Evolutionary conservation across 164 flowering plant genomes (phyloP).

Genomic region (Santalum album): DNA sequence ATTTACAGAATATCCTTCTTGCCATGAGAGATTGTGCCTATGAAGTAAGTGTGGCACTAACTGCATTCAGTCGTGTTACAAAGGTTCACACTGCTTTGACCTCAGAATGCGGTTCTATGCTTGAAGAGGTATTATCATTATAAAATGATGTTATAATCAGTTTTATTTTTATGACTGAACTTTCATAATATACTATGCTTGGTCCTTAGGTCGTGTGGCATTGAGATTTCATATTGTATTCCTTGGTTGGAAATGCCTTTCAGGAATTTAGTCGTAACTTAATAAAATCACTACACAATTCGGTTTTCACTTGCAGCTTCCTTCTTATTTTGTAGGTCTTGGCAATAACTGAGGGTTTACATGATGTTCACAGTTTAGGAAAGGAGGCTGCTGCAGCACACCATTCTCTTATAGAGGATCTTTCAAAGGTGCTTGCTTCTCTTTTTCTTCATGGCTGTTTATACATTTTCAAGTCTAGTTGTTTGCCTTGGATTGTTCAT

Average conservation of each 20-base stretch:
- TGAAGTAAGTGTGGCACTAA: conserved; percentile 67
- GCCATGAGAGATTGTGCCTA: conserved; percentile 77
- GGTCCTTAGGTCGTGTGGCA: neutral
- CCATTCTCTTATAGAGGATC: conserved; percentile 67
- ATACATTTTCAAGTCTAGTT: no score
- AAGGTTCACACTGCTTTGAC: conserved; percentile 88
- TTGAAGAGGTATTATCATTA: conserved; percentile 72
- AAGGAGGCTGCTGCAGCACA: conserved; percentile 85
- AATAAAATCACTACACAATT: neutral
- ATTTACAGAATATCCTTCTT: conserved; percentile 66
- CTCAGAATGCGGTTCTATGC: conserved; percentile 97
- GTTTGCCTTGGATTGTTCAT: no score
- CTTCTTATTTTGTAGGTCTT: conserved; percentile 49
- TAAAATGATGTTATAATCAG: neutral
- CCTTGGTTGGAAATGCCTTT: neutral
- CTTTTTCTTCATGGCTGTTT: no score
- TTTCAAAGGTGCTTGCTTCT: conserved; percentile 52
- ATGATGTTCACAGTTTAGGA: conserved; percentile 80
- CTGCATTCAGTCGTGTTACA: conserved; percentile 57
- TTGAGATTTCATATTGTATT: neutral
- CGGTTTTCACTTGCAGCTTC: conserved; percentile 6
- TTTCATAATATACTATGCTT: neutral
- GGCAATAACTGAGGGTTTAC: conserved; percentile 83
- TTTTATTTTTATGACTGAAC: neutral
- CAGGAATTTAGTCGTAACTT: no score